Evolutionary conservation across 176 grass and related monocot genomes (phyloP).

Genomic region (Calamus simplicifolius): DNA sequence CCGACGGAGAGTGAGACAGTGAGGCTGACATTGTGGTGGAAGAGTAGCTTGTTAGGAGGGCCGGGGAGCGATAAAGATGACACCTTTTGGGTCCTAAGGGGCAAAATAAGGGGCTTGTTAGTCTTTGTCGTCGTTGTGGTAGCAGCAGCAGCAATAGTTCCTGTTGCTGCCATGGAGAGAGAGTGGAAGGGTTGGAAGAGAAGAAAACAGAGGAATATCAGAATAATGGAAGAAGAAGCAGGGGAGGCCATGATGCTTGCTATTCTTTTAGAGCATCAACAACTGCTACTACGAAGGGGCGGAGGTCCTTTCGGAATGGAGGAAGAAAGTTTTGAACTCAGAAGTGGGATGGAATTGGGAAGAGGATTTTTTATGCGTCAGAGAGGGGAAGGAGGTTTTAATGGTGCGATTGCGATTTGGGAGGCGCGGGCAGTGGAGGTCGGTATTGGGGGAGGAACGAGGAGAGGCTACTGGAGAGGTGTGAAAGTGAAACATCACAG

Average conservation of each 20-base stretch:
- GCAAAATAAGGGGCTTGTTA: conserved; percentile 30
- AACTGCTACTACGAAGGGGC: too few species aligned
- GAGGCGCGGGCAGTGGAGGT: too few species aligned
- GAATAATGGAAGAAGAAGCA: neutral
- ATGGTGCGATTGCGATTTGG: too few species aligned
- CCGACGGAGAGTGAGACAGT: conserved; percentile 78
- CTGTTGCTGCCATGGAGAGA: neutral
- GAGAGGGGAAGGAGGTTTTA: too few species aligned
- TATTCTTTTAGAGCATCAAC: too few species aligned
- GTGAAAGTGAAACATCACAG: too few species aligned
- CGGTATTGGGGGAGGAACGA: too few species aligned
- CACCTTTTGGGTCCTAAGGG: conserved; percentile 46
- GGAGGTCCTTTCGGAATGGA: too few species aligned
- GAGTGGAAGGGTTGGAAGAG: conserved; percentile 9
- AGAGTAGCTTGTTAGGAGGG: conserved; percentile 73
- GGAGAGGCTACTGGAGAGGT: too few species aligned
- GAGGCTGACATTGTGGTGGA: conserved; percentile 91
- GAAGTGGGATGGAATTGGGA: too few species aligned
- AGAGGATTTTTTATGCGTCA: too few species aligned
- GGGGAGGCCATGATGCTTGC: neutral
- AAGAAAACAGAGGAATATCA: conserved; percentile 3
- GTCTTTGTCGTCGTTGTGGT: neutral
- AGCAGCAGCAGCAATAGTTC: neutral
- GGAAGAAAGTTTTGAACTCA: too few species aligned
- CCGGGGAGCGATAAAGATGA: conserved; percentile 35